Evolutionary conservation across 169 alveolate genomes (phyloP), one percentile per base, ranked within the genome.

Genomic region (Ichthyophthirius multifiliis): DNA sequence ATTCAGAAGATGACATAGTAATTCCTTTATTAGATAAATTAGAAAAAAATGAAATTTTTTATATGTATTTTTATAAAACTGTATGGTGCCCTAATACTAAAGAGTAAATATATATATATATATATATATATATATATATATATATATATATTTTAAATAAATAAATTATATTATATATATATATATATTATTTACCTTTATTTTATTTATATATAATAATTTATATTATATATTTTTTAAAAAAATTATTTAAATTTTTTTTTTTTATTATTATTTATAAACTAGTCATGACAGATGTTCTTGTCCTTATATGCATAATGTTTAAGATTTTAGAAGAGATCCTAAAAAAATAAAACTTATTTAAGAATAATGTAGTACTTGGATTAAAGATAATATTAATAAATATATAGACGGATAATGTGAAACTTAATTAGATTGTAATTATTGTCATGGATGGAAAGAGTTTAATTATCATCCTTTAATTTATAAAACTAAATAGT

Each of bases 21-120:
- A 83, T 87, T 16, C 93, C 86, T 30, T 62, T 91, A 35, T 47
- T 91, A 18, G 91, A 91, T 81, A 85, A 77, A 39, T 67, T 83
- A 32, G 86, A 79, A n/a, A 65, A 86, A 20, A 89, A 91, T 64
- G 75, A 75, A 3, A 87, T 86, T 65, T 91, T 91, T 63, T 91
- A 88, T 76, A 83, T 91, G 84, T 86, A 78, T 75, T 82, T 76
- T 78, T 91, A 82, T 63, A 91, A 91, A 73, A 91, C 94, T 23
- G 94, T 85, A 6, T 91, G 95, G 94, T 91, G 95, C 73, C 95
- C 95, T 9, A 27, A 27, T 6, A 55, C 31, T 27, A 39, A 55
- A 4, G 12, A n/a, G n/a, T n/a, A n/a, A n/a, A n/a, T n/a, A n/a
- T n/a, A n/a, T n/a, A n/a, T n/a, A n/a, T n/a, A n/a, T n/a, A n/a